Evolutionary conservation across 257 asterid genomes (phyloP).

Genomic region (Ehretia macrophylla): DNA sequence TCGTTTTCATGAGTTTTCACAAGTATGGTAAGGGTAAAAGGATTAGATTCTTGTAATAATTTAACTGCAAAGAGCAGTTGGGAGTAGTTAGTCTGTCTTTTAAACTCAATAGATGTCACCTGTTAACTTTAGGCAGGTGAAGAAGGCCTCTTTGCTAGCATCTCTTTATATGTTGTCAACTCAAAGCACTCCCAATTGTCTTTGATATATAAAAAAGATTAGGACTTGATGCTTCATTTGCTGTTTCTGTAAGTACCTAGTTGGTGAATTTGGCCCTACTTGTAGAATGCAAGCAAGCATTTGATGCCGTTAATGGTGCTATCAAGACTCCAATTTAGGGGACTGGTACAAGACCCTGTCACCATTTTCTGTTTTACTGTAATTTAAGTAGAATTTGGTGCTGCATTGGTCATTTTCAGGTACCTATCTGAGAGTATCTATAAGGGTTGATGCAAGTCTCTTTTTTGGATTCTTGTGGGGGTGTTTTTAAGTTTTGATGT

Average conservation of each 20-base stretch:
- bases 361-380: conserved; percentile 30
- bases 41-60: conserved; percentile 66
- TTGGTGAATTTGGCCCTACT: conserved; percentile 44
- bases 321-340: conserved; percentile 41
- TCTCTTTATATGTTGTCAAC: no score
- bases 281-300: conserved; percentile 48
- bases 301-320: conserved; percentile 39
- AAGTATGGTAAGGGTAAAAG: conserved; percentile 24
- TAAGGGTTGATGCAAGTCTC: conserved; percentile 30
- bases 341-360: conserved; percentile 31
- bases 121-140: conserved; percentile 56
- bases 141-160: conserved; percentile 19
- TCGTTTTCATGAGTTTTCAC: no score
- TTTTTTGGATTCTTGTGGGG: conserved; percentile 2
- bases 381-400: conserved; percentile 34
- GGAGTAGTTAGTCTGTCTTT: conserved; percentile 66
- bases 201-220: conserved; percentile 21
- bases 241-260: conserved; percentile 54
- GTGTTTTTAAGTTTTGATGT: conserved; percentile 22
- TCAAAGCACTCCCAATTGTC: no score
- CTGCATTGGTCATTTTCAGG: conserved; percentile 29
- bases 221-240: conserved; percentile 38
- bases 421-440: conserved; percentile 39
- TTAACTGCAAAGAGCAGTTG: conserved; percentile 67
- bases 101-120: conserved; percentile 44